Base-by-base conservation (phyloP, 2,329 filamentous ascomycete species). In the Calonectria fujianensis region DNA sequence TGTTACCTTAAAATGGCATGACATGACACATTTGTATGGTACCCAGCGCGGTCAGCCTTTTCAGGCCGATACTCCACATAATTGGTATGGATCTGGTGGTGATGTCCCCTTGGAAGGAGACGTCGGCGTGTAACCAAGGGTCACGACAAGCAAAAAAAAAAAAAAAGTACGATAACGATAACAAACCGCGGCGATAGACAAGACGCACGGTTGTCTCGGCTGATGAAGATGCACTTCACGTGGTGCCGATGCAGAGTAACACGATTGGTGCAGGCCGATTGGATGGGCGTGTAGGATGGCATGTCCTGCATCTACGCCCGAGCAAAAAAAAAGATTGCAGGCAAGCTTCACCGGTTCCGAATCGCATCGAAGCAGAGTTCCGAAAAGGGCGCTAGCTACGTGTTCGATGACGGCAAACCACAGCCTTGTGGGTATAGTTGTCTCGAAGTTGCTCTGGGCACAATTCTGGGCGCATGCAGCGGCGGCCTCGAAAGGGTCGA, bases 371-470 rank as follows among this genome's bases (percentile, higher is more conserved):
- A 61, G 35, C 57, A 61, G 10, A 24, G 35, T 24, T 61, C 57
- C 35, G 39, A 41, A 32, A 54, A 31, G 16, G 27, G 39, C 57
- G 57, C 57, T 61, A 61, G 57, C 57, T 61, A 61, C 57, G 57
- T 61, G 57, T 61, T 48, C 41, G 20, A 48, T 41, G 39, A 41
- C 39, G 18, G 37, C 39, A 39, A 39, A 39, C 57, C 57, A 41
- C 57, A 61, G 57, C 57, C 57, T 61, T 61, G 57, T 61, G 57
- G 57, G 57, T 41, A 61, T 59, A 37, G 57, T 54, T 54, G 51
- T 32, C 51, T 54, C n/a, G 13, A 29, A 32, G 16, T 8, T n/a
- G 35, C n/a, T 27, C 13, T 24, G 8, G 5, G 13, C 27, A 35
- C n/a, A 24, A 14, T 39, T 37, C 32, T 27, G 11, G 13, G 54